phyloP scores from a whole-genome alignment of 192 early-diverging fungal species.

The Linnemannia zychae region DNA sequence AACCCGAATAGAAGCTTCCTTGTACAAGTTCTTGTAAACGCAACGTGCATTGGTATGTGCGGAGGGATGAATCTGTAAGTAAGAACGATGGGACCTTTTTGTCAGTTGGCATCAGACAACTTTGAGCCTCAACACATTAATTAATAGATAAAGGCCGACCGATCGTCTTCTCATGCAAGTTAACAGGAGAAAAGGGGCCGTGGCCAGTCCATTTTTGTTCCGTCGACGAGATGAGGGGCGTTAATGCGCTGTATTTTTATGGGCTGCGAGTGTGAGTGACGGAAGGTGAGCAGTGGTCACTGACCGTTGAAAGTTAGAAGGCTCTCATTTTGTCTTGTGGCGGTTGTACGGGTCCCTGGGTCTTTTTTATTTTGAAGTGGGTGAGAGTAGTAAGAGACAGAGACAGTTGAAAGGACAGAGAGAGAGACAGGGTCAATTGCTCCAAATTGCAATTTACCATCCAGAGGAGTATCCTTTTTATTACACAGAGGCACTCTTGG shows the following conservation, averaged over 20 bases:
- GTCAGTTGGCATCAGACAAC: neutral
- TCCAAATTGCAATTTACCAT: slow-evolving; percentile 7
- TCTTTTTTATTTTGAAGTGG: neutral
- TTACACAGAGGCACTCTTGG: neutral
- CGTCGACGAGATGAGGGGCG: neutral
- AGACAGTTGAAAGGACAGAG: neutral
- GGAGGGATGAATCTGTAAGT: no score
- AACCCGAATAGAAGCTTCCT: no score
- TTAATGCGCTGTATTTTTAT: no score
- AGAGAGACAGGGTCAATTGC: neutral
- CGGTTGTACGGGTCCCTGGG: no score
- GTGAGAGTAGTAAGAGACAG: neutral
- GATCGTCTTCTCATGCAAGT: neutral
- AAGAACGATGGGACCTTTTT: no score
- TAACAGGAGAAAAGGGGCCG: neutral
- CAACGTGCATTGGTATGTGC: no score
- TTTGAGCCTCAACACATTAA: neutral
- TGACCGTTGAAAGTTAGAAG: no score
- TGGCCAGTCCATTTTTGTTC: neutral
- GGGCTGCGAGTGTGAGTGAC: no score
- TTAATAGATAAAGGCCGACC: neutral
- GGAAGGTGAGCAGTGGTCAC: no score
- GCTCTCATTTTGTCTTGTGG: no score
- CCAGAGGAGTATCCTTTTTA: neutral
- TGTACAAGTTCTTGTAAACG: no score